Base-by-base conservation (phyloP, 2,329 filamentous ascomycete genomes). In the Sporothrix variecibatus region DNA sequence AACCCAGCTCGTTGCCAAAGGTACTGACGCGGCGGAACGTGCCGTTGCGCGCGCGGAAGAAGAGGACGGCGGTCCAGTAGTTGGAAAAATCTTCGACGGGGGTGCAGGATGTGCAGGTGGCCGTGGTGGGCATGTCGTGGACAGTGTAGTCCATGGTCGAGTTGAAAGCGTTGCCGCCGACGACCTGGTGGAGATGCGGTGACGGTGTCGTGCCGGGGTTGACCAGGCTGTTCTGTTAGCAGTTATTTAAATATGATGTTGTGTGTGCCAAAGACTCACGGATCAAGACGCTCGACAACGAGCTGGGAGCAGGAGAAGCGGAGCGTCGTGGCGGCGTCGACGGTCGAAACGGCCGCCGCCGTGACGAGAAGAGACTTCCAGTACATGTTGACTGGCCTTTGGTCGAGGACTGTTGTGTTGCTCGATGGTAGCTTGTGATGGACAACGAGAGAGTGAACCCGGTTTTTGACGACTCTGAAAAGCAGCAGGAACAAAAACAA, bases 1-100 rank as follows among this genome's bases (percentile, higher is more conserved):
- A 82, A 7, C 78, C 78, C 3, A 79, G 76, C 51, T 49, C 76
- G 74, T 83, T 83, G 28, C 75, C 75, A 31, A 75, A 53, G 1
- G 75, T 76, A 34, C 28, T 72, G 46, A 79, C 78, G 15, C 77
- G 76, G 67, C 77, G 74, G 75, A 76, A 78, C 34, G 77, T 78
- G 43, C 76, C 76, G 72, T 79, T 79, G 60, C 72, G 62, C 2
- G 77, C 77, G 17, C 67, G 72, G 75, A 77, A 80, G 79, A 72
- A 81, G 78, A 78, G 72, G 2, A 77, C 76, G 34, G 75, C 77
- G 15, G 77, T 78, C 77, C 77, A 78, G 75, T 78, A 78, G 75
- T 78, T 78, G 68, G 81, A 82, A 60, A 80, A 80, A 75, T 82
- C 81, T 73, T 83, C 79, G 9, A 75, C 78, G 62, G 81, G 80